Evolutionary conservation across 768 basidiomycete genomes (phyloP).

Genomic region (Chiua virens): DNA sequence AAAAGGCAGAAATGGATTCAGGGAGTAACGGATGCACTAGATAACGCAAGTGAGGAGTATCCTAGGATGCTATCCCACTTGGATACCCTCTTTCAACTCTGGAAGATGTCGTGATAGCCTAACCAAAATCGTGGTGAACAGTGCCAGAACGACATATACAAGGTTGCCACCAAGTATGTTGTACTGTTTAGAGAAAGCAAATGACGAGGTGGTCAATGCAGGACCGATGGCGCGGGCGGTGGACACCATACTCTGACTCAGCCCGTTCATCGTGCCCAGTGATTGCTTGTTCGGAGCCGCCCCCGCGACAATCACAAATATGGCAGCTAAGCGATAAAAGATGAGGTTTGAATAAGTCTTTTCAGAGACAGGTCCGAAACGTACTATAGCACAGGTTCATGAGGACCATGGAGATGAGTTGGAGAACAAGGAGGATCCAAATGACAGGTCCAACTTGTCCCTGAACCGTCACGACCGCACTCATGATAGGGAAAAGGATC

Average conservation of each 20-base stretch:
- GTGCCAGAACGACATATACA: constrained; percentile 44
- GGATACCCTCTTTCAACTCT: background rate
- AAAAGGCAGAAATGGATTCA: too few relatives aligned
- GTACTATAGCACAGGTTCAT: constrained; percentile 45
- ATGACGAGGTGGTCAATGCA: constrained; percentile 47
- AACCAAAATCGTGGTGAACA: constrained; percentile 26
- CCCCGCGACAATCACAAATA: constrained; percentile 52
- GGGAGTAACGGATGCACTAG: too few relatives aligned
- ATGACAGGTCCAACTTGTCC: constrained; percentile 34
- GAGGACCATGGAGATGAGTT: constrained; percentile 27
- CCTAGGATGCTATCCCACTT: too few relatives aligned
- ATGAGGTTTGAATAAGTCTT: background rate
- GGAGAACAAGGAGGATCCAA: constrained; percentile 36
- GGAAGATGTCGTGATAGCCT: constrained; percentile 13
- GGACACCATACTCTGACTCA: constrained; percentile 48
- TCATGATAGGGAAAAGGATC: constrained; percentile 45
- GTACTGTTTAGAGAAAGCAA: constrained; percentile 49
- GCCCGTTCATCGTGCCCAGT: constrained; percentile 57
- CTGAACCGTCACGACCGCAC: constrained; percentile 32
- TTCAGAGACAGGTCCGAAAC: constrained; percentile 5
- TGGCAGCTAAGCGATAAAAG: constrained; percentile 35
- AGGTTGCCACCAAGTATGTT: constrained; percentile 50
- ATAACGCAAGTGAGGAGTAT: too few relatives aligned
- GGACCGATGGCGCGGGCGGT: constrained; percentile 51
- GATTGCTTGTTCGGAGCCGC: constrained; percentile 54